Conservation (phyloP, 257 asterid species). For the Gentiana dahurica region DNA sequence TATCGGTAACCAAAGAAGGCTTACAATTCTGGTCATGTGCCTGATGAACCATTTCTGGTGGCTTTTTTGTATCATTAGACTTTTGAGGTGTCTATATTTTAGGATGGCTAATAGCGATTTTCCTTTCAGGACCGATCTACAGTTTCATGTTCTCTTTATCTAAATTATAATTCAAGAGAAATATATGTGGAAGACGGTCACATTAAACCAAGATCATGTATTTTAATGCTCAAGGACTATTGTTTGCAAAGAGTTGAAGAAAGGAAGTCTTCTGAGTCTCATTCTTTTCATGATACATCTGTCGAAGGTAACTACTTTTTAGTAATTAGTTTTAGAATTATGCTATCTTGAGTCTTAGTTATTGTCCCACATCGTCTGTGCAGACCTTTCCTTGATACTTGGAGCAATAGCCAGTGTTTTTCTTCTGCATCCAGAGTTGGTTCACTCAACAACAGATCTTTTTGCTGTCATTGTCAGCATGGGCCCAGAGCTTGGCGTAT, state of each 20-base stretch:
- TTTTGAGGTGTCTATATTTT: slow-evolving; percentile 1
- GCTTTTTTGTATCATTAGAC: background rate
- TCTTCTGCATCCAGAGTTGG: slow-evolving; percentile 48
- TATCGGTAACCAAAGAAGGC: background rate
- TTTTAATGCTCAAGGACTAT: slow-evolving; percentile 40
- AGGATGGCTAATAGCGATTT: slow-evolving; percentile 2
- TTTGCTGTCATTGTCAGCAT: slow-evolving; percentile 44
- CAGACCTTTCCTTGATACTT: slow-evolving; percentile 66
- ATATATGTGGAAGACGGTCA: slow-evolving; percentile 22
- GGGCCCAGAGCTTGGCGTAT: slow-evolving; percentile 69
- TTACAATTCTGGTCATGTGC: too few species aligned
- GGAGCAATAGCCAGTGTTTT: slow-evolving; percentile 63
- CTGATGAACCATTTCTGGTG: too few species aligned
- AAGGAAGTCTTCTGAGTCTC: slow-evolving; percentile 27
- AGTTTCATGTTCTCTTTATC: slow-evolving; percentile 32
- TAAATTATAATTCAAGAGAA: slow-evolving; percentile 20
- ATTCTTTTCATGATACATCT: slow-evolving; percentile 33
- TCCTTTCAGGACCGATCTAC: slow-evolving; percentile 59
- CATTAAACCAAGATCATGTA: slow-evolving; percentile 34
- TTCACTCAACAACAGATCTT: slow-evolving; percentile 46
- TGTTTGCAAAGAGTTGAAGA: slow-evolving; percentile 29
- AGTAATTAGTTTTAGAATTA: background rate
- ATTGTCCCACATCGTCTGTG: slow-evolving; percentile 17
- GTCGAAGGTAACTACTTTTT: slow-evolving; percentile 31
- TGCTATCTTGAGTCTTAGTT: slow-evolving; percentile 6